Percentiles rank a stretch among this genome's conserved stretches.
Conservation (phyloP, 345 rosid genomes). For the Pelargonium nanum region DNA sequence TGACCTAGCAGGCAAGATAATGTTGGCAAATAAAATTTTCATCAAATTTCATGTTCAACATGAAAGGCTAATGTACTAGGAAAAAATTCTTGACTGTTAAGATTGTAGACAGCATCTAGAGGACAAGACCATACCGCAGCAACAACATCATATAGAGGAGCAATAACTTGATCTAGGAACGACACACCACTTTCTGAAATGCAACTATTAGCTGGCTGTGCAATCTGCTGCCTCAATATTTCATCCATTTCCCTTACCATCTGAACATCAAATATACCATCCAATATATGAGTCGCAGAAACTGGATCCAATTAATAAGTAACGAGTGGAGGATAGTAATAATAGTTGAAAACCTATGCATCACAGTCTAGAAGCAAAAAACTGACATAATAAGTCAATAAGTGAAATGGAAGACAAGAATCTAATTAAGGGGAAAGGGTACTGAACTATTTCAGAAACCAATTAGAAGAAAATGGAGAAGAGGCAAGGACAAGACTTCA, state of each 20-base stretch:
- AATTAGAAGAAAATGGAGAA: neutral
- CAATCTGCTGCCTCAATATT: constrained; percentile 56
- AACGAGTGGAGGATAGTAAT: neutral
- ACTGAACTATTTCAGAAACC: neutral
- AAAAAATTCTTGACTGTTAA: too few species aligned
- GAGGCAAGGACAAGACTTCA: neutral
- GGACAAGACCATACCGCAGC: constrained; percentile 59
- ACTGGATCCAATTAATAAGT: neutral
- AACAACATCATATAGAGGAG: constrained; percentile 72
- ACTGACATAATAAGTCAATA: neutral
- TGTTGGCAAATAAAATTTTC: neutral
- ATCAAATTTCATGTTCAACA: neutral
- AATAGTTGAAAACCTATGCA: neutral
- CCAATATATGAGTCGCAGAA: neutral
- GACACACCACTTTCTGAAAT: constrained; percentile 45
- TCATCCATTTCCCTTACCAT: constrained; percentile 96
- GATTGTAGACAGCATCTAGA: neutral
- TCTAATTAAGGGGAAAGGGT: neutral
- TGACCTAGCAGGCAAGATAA: neutral
- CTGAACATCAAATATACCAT: constrained; percentile 26
- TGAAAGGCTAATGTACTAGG: neutral
- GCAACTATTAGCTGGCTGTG: constrained; percentile 79
- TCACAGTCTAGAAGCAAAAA: neutral
- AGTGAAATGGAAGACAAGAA: neutral
- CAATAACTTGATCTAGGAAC: constrained; percentile 69